These are phyloP conservation scores for Cetraspora pellucida DNA, from an alignment of 192 early-diverging fungal genomes.

Conservation along the genomic window DNA sequence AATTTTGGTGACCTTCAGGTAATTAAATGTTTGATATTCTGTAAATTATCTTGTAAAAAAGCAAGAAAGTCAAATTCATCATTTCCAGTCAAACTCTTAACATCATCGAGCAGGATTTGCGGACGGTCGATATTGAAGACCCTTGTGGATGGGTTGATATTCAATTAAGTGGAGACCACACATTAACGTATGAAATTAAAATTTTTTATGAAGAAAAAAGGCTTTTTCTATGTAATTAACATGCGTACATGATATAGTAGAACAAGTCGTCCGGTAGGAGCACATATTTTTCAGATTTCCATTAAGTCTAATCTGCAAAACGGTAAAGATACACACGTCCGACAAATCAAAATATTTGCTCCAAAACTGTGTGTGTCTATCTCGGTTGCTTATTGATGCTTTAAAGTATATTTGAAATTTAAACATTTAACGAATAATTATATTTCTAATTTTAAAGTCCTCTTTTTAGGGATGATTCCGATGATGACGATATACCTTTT, in stretches of 20 bases:
- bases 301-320: conserved; percentile 75
- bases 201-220: background rate
- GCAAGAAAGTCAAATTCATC: background rate
- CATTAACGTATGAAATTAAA: conserved; percentile 14
- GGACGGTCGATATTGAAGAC: conserved; percentile 56
- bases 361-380: conserved; percentile 54
- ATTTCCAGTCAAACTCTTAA: background rate
- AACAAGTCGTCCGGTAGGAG: conserved; percentile 55
- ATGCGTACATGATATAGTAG: background rate
- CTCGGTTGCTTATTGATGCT: background rate
- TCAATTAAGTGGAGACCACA: conserved; percentile 51
- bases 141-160: conserved; percentile 73
- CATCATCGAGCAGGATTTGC: conserved; percentile 47
- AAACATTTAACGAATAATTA: background rate
- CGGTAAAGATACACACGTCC: conserved; percentile 83
- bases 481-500: conserved; percentile 48
- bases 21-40: background rate
- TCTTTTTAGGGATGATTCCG: conserved; percentile 40
- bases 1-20: conserved; percentile 65
- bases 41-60: background rate
- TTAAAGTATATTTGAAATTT: background rate
- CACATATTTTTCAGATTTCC: conserved; percentile 69
- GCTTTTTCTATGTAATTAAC: background rate
- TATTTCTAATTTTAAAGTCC: conserved; percentile 25
- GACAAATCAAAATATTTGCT: conserved; percentile 69